phyloP scores from a whole-genome alignment of 1,284 basidiomycete genomes.

The Ustilago crameri region DNA sequence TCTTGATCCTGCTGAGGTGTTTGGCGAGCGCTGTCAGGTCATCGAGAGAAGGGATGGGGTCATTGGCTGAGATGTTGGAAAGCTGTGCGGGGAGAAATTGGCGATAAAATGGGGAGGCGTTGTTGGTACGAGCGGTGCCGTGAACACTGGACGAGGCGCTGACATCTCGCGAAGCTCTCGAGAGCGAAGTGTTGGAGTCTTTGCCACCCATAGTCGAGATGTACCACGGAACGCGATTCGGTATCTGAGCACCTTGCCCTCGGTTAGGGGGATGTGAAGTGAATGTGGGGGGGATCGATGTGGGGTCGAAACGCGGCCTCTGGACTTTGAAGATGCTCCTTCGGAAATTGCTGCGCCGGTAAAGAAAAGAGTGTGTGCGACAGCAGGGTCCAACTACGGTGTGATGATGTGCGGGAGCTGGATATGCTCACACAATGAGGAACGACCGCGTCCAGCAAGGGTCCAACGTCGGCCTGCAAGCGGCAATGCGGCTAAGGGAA shows the following conservation, averaged over 20 bases:
- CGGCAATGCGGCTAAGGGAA: too few species aligned
- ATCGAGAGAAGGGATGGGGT: slow-evolving; percentile 48
- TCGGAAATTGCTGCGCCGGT: background rate
- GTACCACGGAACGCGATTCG: background rate
- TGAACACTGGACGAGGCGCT: slow-evolving; percentile 3
- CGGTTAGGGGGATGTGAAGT: background rate
- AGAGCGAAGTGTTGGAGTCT: slow-evolving; percentile 21
- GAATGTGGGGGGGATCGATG: background rate
- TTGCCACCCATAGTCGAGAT: slow-evolving; percentile 31
- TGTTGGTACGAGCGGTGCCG: slow-evolving; percentile 11
- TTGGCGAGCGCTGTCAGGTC: slow-evolving; percentile 43
- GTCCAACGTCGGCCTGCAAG: background rate
- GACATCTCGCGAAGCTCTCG: slow-evolving; percentile 33
- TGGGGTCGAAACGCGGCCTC: background rate
- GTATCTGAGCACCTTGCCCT: too few species aligned
- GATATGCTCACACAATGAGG: background rate
- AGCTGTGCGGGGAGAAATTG: slow-evolving; percentile 50
- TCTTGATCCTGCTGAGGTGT: slow-evolving; percentile 36
- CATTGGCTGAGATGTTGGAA: slow-evolving; percentile 38
- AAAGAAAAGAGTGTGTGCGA: background rate
- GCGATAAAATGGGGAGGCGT: slow-evolving; percentile 39
- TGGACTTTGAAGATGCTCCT: background rate
- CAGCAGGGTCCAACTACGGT: background rate
- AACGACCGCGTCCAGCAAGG: background rate
- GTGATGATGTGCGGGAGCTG: background rate